Base-by-base conservation (phyloP, 345 rosid species). In the Isatis tinctoria region DNA sequence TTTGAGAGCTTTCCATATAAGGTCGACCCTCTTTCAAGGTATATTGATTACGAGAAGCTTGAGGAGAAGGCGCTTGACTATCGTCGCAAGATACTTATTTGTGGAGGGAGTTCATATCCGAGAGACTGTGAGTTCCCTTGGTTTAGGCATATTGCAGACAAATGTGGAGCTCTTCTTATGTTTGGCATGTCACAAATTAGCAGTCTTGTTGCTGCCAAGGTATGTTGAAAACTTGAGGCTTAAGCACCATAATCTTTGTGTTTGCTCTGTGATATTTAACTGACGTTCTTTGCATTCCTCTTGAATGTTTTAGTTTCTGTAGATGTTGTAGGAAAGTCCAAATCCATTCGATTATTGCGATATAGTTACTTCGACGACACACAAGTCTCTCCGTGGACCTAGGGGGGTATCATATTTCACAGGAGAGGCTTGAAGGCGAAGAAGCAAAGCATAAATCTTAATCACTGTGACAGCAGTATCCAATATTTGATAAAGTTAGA, bases 151-250 rank as follows among this genome's bases (percentile, higher is more conserved):
- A 81, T 87, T 82, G 96, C 92, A 0, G 96, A 92, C 66, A 88
- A 80, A 77, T 86, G 88, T 63, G 92, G 96, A 8, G 87, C 94
- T 33, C 87, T 86, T 36, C 58, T 88, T 58, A 59, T 90, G 82
- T 88, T 90, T 78, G 92, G 88, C 71, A 90, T 92, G 96, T 94
- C 94, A 16, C 94, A 92, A 53, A 83, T 86, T 45, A 89, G 97
- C 35, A 93, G 96, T 65, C 96, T 92, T 54, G 83, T 89, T 17
- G 97, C 97, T n/a, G 91, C 96, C 22, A 88, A 92, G 97, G 97
- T 91, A 51, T 32, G 81, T 61, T 51, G 70, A 22, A 30, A 20
- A 74, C 56, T 60, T 49, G 39, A 39, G 56, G 49, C 51, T 39
- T 48, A 59, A 35, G 60, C 59, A 36, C 51, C 53, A 48, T 74